Percentiles rank a stretch among this genome's conserved stretches.
Conservation (phyloP, 1,284 basidiomycete genomes). For the Ceratobasidium sp. region DNA sequence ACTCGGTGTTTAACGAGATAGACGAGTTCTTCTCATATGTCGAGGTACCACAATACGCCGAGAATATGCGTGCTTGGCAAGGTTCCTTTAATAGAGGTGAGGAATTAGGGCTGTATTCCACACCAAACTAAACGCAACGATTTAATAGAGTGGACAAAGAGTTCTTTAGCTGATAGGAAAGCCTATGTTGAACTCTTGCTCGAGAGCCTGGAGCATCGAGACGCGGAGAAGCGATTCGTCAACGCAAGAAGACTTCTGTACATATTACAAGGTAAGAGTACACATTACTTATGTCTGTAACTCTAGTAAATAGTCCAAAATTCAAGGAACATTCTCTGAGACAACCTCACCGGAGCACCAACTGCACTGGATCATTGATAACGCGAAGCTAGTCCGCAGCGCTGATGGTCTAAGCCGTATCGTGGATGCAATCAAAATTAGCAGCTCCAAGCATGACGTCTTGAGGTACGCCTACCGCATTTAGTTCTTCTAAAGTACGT, state of each 20-base stretch:
- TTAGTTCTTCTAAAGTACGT: background rate
- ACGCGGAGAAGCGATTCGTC: slow-evolving; percentile 83
- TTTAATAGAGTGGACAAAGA: slow-evolving; percentile 79
- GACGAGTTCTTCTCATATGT: slow-evolving; percentile 99
- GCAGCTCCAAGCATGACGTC: slow-evolving; percentile 87
- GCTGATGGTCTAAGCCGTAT: slow-evolving; percentile 88
- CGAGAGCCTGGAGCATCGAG: slow-evolving; percentile 85
- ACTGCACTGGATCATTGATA: slow-evolving; percentile 94
- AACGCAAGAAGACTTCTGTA: slow-evolving; percentile 90
- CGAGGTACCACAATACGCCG: slow-evolving; percentile 90
- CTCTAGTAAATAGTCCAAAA: background rate
- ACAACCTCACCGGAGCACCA: slow-evolving; percentile 93
- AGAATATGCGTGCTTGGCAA: slow-evolving; percentile 89
- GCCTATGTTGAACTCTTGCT: slow-evolving; percentile 81
- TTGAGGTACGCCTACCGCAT: slow-evolving; percentile 64
- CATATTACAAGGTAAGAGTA: slow-evolving; percentile 80
- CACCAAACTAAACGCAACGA: slow-evolving; percentile 13
- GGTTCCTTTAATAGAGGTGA: slow-evolving; percentile 80
- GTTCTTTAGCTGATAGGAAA: slow-evolving; percentile 67
- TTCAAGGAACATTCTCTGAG: slow-evolving; percentile 89
- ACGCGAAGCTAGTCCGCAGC: slow-evolving; percentile 85
- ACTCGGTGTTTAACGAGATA: slow-evolving; percentile 91
- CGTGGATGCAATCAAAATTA: slow-evolving; percentile 89
- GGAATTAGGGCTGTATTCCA: slow-evolving; percentile 46
- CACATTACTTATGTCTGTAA: slow-evolving; percentile 30